Base-by-base conservation (phyloP, 805 yeast species). In the Suhomyces kilbournensis region DNA sequence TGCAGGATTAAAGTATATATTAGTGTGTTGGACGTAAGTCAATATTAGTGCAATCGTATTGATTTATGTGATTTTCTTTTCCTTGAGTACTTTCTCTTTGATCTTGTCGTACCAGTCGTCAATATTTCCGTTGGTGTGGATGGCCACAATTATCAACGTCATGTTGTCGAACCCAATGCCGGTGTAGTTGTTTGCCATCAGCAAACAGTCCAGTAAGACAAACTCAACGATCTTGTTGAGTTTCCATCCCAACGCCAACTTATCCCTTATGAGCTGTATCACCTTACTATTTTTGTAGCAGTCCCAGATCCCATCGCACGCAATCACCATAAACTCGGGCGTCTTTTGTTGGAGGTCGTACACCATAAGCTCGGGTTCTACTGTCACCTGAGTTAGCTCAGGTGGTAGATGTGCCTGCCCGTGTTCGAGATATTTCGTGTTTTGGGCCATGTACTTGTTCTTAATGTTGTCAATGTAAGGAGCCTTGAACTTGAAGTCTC, bases 81-180 rank as follows among this genome's bases (percentile, higher is more conserved):
- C 55, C 38, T 44, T 30, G 25, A 48, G 23, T 14, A 70, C 49
- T 46, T 76, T 72, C 6, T 63, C 53, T 56, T 79, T 82, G 77
- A 86, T 81, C 53, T 68, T 64, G 3, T 67, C 65, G 58, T 83
- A 78, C 94, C 94, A 87, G 17, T 75, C 76, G 20, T 79, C 79
- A 42, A 85, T 61, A 46, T 70, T 73, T 4, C 63, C 63, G 19
- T 54, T 51, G 32, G 75, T 74, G 61, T 86, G 89, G 35, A 85
- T 63, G 1, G 87, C 87, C 7, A 87, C 77, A 5, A 88, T 79
- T n/a, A 85, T 77, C 17, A 86, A 71, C 0, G 92, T 86, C 93
- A 88, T 88, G 62, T 88, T 88, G 65, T 88, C 96, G 60, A 85
- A 87, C 0, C 96, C 96, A 23, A 86, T 80, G 2, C 94, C 94